Evolutionary conservation across 805 yeast genomes (phyloP).

Genomic region (Metschnikowia cerradonensis): DNA sequence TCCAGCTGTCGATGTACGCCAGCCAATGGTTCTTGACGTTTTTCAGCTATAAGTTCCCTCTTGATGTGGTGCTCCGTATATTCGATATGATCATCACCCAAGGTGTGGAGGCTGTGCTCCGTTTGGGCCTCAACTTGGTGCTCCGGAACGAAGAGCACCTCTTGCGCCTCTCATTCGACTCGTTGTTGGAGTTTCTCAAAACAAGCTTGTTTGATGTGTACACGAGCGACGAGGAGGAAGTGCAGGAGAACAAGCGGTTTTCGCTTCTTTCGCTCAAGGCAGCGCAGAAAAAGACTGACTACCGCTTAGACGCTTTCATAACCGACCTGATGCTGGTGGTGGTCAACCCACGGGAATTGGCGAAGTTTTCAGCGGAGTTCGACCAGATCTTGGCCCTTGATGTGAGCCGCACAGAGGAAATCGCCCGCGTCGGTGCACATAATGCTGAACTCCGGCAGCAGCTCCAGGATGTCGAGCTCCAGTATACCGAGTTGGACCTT

Average conservation of each 20-base stretch:
- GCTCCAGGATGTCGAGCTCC: constrained; percentile 60
- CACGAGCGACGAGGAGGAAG: constrained; percentile 35
- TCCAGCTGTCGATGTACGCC: constrained; percentile 92
- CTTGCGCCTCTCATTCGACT: constrained; percentile 66
- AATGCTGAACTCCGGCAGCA: constrained; percentile 74
- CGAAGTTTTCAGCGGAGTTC: constrained; percentile 70
- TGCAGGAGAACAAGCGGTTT: constrained; percentile 12
- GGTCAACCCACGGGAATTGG: constrained; percentile 67
- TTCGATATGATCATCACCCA: constrained; percentile 86
- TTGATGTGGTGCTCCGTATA: constrained; percentile 80
- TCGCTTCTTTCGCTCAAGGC: constrained; percentile 22
- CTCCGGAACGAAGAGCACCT: constrained; percentile 59
- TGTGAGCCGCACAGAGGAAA: constrained; percentile 57
- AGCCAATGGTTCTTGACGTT: constrained; percentile 96
- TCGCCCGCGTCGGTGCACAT: constrained; percentile 52
- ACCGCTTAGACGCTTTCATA: constrained; percentile 68
- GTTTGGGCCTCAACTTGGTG: constrained; percentile 81
- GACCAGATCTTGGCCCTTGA: constrained; percentile 68
- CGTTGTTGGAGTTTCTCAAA: constrained; percentile 70
- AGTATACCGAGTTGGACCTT: constrained; percentile 51
- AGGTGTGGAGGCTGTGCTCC: constrained; percentile 82
- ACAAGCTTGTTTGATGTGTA: constrained; percentile 74
- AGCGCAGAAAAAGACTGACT: constrained; percentile 13
- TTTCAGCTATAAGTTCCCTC: constrained; percentile 92
- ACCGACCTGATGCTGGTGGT: constrained; percentile 71